A percentile compares a stretch with the other conserved stretches of the same genome.
These are phyloP conservation scores for Linnemannia schmuckeri DNA, from an alignment of 192 early-diverging fungal species.

Conservation along the genomic window DNA sequence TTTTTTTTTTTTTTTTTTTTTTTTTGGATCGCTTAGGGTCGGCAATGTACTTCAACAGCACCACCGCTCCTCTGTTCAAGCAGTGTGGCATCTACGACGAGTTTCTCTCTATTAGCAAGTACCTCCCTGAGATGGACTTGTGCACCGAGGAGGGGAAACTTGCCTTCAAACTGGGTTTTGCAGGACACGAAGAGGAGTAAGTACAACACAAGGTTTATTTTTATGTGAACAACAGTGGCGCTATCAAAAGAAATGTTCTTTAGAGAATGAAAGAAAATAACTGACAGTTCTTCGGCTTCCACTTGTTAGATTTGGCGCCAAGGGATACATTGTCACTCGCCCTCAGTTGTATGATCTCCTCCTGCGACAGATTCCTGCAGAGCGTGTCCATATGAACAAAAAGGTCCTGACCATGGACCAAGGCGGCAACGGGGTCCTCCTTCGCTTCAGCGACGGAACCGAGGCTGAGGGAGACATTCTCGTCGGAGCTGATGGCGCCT, in stretches of 20 bases:
- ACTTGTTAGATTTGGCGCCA: not conserved
- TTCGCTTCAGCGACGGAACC: slow-evolving; percentile 4
- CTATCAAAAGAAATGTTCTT: too few species aligned
- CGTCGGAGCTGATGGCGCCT: too few species aligned
- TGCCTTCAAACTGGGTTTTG: not conserved
- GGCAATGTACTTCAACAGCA: not conserved
- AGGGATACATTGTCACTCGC: not conserved
- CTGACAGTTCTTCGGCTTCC: too few species aligned
- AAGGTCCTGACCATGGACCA: slow-evolving; percentile 11
- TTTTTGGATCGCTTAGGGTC: not conserved
- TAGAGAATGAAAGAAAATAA: too few species aligned
- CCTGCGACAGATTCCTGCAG: slow-evolving; percentile 3
- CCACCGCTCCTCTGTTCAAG: not conserved
- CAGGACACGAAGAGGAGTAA: not conserved
- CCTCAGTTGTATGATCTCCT: slow-evolving; percentile 12
- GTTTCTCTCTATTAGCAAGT: not conserved
- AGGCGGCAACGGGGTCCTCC: slow-evolving; percentile 14
- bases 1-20: too few species aligned
- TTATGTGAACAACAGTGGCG: too few species aligned
- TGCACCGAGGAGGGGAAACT: not conserved
- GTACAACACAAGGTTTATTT: too few species aligned
- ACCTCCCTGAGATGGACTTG: not conserved
- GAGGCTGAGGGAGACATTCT: too few species aligned
- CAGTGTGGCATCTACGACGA: slow-evolving; percentile 18
- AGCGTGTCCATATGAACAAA: slow-evolving; percentile 27